Evolutionary conservation across 176 grass and related monocot species (phyloP).

Genomic region (Eragrostis nindensis): DNA sequence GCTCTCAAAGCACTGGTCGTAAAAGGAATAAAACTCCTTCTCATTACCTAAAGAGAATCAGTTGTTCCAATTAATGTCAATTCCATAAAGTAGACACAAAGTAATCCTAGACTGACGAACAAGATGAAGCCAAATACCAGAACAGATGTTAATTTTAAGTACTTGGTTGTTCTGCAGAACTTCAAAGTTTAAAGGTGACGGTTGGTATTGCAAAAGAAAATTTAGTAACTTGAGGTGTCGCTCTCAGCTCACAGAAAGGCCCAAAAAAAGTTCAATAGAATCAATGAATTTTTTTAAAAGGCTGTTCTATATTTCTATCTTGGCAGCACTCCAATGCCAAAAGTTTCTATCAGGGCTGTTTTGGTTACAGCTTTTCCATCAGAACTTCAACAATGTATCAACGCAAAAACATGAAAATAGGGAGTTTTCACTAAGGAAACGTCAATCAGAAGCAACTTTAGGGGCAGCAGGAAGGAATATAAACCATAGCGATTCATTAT

Average conservation of each 20-base stretch:
- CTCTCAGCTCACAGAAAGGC: neutral
- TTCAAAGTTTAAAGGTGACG: constrained; percentile 18
- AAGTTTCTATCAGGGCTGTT: neutral
- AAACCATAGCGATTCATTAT: constrained; percentile 16
- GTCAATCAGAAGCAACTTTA: constrained; percentile 12
- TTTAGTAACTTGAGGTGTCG: neutral
- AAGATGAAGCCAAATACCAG: neutral
- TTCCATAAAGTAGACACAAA: constrained; percentile 12
- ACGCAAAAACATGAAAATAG: constrained; percentile 7
- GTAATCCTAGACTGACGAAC: neutral
- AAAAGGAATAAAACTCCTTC: constrained; percentile 95
- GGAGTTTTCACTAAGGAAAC: constrained; percentile 18
- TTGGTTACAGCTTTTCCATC: neutral
- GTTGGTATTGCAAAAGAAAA: constrained; percentile 4
- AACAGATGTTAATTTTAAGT: constrained; percentile 21
- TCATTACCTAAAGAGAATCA: constrained; percentile 76
- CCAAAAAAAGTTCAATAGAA: neutral
- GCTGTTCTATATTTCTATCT: constrained; percentile 6
- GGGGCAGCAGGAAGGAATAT: neutral
- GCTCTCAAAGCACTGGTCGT: constrained; percentile 88
- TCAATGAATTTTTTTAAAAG: no score
- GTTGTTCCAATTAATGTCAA: constrained; percentile 32
- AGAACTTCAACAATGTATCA: neutral
- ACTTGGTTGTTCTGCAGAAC: constrained; percentile 20
- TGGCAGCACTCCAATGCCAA: neutral